These are phyloP conservation scores for Penicillium maclennaniae DNA, from an alignment of 495 filamentous ascomycete genomes.

Conservation along the genomic window DNA sequence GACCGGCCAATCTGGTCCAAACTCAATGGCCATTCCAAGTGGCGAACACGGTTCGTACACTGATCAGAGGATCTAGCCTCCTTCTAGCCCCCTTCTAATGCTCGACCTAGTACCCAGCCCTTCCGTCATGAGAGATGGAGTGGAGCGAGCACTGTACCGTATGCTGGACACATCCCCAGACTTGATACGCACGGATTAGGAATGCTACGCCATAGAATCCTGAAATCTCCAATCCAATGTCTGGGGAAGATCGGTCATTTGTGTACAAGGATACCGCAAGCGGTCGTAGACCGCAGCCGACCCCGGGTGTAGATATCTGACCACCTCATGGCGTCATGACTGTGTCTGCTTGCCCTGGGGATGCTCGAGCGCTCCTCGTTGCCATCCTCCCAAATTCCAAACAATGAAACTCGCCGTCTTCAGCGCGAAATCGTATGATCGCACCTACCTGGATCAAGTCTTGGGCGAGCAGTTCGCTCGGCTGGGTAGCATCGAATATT, in stretches of 20 bases:
- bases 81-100: too few species aligned
- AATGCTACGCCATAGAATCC: background rate
- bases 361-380: background rate
- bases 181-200: background rate
- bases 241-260: conserved; percentile 1
- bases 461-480: conserved; percentile 16
- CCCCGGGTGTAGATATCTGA: background rate
- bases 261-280: background rate
- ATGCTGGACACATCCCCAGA: background rate
- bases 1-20: background rate
- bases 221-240: conserved; percentile 3
- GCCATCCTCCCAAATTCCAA: background rate
- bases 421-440: conserved; percentile 61
- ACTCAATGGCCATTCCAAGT: background rate
- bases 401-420: conserved; percentile 58
- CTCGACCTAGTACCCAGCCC: too few species aligned
- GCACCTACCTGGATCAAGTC: conserved; percentile 42
- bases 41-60: too few species aligned
- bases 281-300: background rate
- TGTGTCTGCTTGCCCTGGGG: background rate
- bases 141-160: background rate
- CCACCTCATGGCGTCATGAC: conserved; percentile 9
- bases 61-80: too few species aligned
- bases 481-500: conserved; percentile 45
- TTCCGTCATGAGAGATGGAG: too few species aligned